These are phyloP conservation scores for Adenanthera pavonina DNA, from an alignment of 306 rosid species.

Conservation along the genomic window DNA sequence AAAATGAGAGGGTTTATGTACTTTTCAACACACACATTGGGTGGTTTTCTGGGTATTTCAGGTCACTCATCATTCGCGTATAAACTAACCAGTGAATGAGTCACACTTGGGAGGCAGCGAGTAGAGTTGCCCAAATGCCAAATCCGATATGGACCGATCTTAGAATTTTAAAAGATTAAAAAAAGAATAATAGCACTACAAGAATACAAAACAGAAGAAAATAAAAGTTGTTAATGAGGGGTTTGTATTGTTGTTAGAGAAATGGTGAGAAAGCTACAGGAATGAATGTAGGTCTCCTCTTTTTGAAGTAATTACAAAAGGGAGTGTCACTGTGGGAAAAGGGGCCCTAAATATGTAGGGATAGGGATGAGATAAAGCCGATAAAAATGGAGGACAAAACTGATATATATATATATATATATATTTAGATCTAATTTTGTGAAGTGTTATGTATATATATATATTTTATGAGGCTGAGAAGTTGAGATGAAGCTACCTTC, in stretches of 20 bases:
- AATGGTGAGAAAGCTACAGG: not conserved
- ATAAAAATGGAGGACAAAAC: not conserved
- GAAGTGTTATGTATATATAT: too few relatives aligned
- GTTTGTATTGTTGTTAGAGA: not conserved
- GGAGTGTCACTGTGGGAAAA: not conserved
- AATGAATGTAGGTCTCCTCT: constrained; percentile 1
- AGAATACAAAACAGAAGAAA: not conserved
- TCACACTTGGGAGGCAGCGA: not conserved
- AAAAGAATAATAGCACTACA: too few relatives aligned
- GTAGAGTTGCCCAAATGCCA: not conserved
- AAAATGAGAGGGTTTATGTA: too few relatives aligned
- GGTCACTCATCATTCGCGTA: not conserved
- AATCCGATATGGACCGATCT: not conserved
- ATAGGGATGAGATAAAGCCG: not conserved
- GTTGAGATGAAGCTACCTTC: not conserved
- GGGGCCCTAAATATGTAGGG: not conserved
- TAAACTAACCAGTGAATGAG: not conserved
- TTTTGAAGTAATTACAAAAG: not conserved
- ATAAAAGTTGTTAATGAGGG: not conserved
- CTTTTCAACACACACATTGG: not conserved
- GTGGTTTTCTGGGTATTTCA: not conserved
- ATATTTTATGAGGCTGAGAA: too few relatives aligned
- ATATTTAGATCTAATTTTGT: too few relatives aligned
- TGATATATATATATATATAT: not conserved
- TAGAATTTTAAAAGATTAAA: not conserved